Evolutionary conservation across 2,329 filamentous ascomycete genomes (phyloP).

Genomic region (Dactylonectria estremocensis): DNA sequence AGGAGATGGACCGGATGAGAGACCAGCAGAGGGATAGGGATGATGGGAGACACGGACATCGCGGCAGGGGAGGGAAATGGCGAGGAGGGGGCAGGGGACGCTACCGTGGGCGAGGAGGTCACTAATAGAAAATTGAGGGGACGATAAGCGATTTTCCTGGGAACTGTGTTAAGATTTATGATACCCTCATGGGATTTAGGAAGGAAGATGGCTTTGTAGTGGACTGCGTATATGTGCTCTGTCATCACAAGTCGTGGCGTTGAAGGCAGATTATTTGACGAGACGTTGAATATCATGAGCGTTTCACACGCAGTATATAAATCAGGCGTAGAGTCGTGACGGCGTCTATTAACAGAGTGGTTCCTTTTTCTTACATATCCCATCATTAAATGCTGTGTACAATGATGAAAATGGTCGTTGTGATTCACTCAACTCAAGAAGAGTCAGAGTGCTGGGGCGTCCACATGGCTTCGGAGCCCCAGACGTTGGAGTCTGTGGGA

Average conservation of each 20-base stretch:
- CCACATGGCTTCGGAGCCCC: constrained; percentile 62
- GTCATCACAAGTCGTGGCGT: neutral
- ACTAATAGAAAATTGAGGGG: constrained; percentile 37
- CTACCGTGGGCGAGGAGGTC: constrained; percentile 54
- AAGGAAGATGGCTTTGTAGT: constrained; percentile 12
- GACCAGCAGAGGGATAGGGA: constrained; percentile 55
- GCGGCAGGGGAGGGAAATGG: constrained; percentile 58
- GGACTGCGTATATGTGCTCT: constrained; percentile 9
- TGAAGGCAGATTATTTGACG: neutral
- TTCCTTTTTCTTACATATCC: constrained; percentile 45
- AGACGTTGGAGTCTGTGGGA: constrained; percentile 59
- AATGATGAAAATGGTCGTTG: constrained; percentile 34
- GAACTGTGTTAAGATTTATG: constrained; percentile 20
- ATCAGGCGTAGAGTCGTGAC: constrained; percentile 48
- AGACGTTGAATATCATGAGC: constrained; percentile 6
- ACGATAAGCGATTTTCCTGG: constrained; percentile 9
- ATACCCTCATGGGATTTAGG: constrained; percentile 30
- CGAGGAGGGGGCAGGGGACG: constrained; percentile 53
- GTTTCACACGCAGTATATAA: constrained; percentile 37
- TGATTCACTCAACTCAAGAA: constrained; percentile 36
- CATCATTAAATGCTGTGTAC: constrained; percentile 43
- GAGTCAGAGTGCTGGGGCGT: constrained; percentile 48
- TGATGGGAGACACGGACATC: constrained; percentile 52
- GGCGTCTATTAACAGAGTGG: constrained; percentile 49
- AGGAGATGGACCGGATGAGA: constrained; percentile 55